Base-by-base conservation (phyloP, 305 asterid species). In the Fraxinus dipetala region DNA sequence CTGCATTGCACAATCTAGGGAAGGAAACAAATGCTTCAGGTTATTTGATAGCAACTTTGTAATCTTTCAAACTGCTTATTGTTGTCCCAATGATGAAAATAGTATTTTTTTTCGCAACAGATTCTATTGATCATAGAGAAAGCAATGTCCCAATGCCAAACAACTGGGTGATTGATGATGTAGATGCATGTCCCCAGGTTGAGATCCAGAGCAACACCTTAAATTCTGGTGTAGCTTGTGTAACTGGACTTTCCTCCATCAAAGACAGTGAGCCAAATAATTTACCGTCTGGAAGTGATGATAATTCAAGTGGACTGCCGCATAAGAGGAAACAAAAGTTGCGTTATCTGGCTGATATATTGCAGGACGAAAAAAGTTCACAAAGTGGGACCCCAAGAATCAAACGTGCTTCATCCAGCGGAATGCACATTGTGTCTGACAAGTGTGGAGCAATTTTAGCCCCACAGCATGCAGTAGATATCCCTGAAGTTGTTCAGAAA, bases 301-400 rank as follows among this genome's bases (percentile, higher is more conserved):
- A 77, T 69, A 18, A 81, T 78, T 31, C 75, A 45, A 78, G 78
- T 78, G 84, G 63, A 36, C 7, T 83, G 32, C 88, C 87, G 2
- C 76, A 73, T 40, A 84, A 65, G 80, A 82, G 90, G 82, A 89
- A 86, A 67, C 89, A 83, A 24, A 90, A 90, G 83, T 61, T 89
- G 81, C 94, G 94, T 34, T 89, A 85, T 81, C 83, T 90, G 84
- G 90, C 91, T 18, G 94, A 90, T 87, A 90, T 90, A 79, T 77
- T 90, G 87, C 86, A 63, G 74, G 86, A 75, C 30, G 84, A 85
- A 80, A 85, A 48, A 82, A 82, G 70, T 30, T 79, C 87, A 30
- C 22, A 59, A 11, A 35, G 63, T 54, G 85, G 63, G 70, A 38
- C 59, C 79, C 80, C 79, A 9, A 78, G 82, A 81, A 75, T 78